Conservation (phyloP, 192 early-diverging fungal genomes). For the Backusella sp. region DNA sequence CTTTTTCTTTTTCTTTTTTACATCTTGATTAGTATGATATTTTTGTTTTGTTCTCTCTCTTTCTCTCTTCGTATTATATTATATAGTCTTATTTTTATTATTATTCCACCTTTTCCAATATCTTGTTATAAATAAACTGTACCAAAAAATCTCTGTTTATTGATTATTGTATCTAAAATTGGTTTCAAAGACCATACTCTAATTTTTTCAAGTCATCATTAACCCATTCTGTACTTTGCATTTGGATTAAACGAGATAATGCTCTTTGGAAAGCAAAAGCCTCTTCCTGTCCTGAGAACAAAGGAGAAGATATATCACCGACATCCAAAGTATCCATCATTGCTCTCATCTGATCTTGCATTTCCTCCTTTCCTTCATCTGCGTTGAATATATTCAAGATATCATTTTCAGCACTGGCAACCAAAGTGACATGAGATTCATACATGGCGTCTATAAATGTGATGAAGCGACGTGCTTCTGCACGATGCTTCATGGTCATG, state of each 20-base stretch:
- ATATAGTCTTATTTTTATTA: background rate
- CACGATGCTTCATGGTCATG: slow-evolving; percentile 69
- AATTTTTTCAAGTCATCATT: slow-evolving; percentile 5
- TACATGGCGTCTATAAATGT: slow-evolving; percentile 93
- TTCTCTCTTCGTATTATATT: background rate
- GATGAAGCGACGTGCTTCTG: slow-evolving; percentile 91
- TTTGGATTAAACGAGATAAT: slow-evolving; percentile 87
- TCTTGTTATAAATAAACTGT: slow-evolving; percentile 1
- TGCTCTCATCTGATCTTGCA: slow-evolving; percentile 45
- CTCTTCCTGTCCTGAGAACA: slow-evolving; percentile 89
- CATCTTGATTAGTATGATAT: background rate
- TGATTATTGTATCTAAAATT: background rate
- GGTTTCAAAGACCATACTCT: background rate
- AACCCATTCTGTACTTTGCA: slow-evolving; percentile 83
- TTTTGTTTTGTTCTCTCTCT: background rate
- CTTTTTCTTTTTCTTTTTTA: background rate
- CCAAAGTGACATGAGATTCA: slow-evolving; percentile 71
- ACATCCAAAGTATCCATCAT: slow-evolving; percentile 63
- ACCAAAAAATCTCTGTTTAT: slow-evolving; percentile 5
- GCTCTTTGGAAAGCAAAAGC: slow-evolving; percentile 95
- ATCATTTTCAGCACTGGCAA: slow-evolving; percentile 68
- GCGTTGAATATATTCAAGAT: slow-evolving; percentile 73
- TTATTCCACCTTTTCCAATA: background rate
- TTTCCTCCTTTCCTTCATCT: slow-evolving; percentile 45
- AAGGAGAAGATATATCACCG: slow-evolving; percentile 50